Evolutionary conservation across 2,329 filamentous ascomycete genomes (phyloP).

Genomic region (Fusarium austroafricanum): DNA sequence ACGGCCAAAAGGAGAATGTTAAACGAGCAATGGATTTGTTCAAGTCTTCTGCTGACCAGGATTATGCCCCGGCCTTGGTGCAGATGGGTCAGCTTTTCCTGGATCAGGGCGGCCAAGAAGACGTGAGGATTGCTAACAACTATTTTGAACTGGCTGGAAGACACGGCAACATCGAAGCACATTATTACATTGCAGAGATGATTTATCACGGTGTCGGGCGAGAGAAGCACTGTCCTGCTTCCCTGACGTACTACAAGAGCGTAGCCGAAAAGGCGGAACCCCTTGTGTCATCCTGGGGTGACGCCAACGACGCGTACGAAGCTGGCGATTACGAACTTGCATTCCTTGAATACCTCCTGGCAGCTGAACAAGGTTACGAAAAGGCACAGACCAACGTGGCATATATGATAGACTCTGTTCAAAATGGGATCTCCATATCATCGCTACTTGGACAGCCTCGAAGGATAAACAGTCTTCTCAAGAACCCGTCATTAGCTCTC

Average conservation of each 20-base stretch:
- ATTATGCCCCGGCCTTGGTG: conserved; percentile 83
- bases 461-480: conserved; percentile 54
- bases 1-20: conserved; percentile 76
- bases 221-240: conserved; percentile 81
- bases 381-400: conserved; percentile 90
- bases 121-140: conserved; percentile 80
- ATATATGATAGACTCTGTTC: conserved; percentile 81
- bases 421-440: conserved; percentile 57
- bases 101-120: conserved; percentile 78
- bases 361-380: conserved; percentile 93
- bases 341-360: conserved; percentile 84
- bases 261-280: conserved; percentile 80
- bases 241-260: conserved; percentile 84
- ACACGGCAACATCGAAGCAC: conserved; percentile 86
- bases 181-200: conserved; percentile 93
- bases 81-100: conserved; percentile 86
- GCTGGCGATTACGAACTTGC: conserved; percentile 83
- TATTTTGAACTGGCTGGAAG: conserved; percentile 90
- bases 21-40: conserved; percentile 80
- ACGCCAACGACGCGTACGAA: conserved; percentile 86
- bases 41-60: conserved; percentile 82
- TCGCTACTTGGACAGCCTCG: conserved; percentile 61
- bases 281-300: conserved; percentile 80
- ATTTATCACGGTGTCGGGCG: conserved; percentile 82
- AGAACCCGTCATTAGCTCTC: conserved; percentile 74